These are phyloP conservation scores for Fraxinus paxiana DNA, from an alignment of 305 asterid genomes.

Conservation along the genomic window DNA sequence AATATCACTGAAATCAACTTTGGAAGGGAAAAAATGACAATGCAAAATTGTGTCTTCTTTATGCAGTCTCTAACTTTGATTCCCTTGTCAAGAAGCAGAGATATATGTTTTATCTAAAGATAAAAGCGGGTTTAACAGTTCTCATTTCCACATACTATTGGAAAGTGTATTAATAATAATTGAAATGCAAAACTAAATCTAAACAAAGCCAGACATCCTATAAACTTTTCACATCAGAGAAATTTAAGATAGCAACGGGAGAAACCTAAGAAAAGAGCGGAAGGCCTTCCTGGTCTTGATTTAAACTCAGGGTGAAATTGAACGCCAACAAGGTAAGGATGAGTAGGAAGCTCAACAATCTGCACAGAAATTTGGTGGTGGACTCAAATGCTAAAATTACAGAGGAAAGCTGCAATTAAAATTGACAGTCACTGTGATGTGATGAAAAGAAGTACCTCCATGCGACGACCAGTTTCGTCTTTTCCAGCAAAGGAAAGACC, in stretches of 20 bases:
- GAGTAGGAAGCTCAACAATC: constrained; percentile 72
- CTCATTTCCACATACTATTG: not conserved
- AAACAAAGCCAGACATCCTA: not conserved
- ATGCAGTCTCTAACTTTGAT: not conserved
- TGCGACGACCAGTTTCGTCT: constrained; percentile 81
- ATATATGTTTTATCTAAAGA: not conserved
- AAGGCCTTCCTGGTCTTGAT: constrained; percentile 90
- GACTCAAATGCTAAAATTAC: constrained; percentile 6
- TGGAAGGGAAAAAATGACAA: not conserved
- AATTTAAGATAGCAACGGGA: not conserved
- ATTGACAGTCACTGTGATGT: not conserved
- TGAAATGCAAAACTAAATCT: not conserved
- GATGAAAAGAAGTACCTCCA: constrained; percentile 61
- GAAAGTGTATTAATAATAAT: not conserved
- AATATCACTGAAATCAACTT: not conserved
- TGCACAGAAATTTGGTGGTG: constrained; percentile 31
- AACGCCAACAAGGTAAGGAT: constrained; percentile 80
- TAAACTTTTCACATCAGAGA: not conserved
- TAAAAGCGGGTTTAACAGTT: not conserved
- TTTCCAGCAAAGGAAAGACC: constrained; percentile 82
- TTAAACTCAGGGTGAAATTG: constrained; percentile 93
- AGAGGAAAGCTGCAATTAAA: constrained; percentile 5
- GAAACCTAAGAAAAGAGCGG: constrained; percentile 70
- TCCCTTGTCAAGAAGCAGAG: not conserved
- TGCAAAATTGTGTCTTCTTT: not conserved